phyloP scores from a whole-genome alignment of 306 rosid genomes.

The Parietaria judaica region DNA sequence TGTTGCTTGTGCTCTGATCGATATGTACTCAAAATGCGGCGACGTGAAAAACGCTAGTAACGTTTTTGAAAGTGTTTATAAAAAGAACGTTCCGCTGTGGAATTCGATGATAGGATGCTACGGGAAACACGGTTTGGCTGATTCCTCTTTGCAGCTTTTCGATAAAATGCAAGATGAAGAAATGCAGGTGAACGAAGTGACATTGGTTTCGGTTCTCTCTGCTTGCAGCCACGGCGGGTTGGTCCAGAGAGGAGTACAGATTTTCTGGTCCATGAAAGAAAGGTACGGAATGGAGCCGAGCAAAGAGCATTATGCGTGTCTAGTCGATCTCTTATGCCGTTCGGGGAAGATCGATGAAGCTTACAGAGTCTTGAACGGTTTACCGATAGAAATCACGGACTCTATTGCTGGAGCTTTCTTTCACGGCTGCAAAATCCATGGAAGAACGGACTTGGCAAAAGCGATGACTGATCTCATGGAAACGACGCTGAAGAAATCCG shows the following conservation, averaged over 20 bases:
- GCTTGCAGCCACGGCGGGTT: constrained; percentile 64
- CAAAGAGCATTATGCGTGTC: constrained; percentile 50
- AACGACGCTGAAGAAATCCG: constrained; percentile 43
- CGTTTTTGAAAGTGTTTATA: constrained; percentile 34
- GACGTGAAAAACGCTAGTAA: constrained; percentile 28
- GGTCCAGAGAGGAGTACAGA: constrained; percentile 42
- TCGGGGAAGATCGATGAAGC: constrained; percentile 58
- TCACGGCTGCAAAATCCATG: constrained; percentile 56
- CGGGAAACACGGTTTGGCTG: constrained; percentile 59
- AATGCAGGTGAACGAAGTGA: constrained; percentile 40
- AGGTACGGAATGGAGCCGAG: constrained; percentile 28
- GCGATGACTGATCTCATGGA: constrained; percentile 34
- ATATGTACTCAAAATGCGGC: constrained; percentile 64
- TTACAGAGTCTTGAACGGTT: constrained; percentile 35
- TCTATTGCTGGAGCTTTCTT: constrained; percentile 56
- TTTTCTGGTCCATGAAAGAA: constrained; percentile 45
- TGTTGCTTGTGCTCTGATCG: constrained; percentile 51
- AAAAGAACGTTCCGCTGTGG: constrained; percentile 45
- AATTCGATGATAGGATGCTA: constrained; percentile 64
- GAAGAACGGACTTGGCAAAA: constrained; percentile 53
- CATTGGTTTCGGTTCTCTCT: constrained; percentile 49
- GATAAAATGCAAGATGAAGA: constrained; percentile 42
- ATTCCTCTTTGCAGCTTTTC: constrained; percentile 36
- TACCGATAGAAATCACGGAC: constrained; percentile 38
- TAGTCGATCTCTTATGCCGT: constrained; percentile 58